Percentiles rank a stretch among this genome's conserved stretches.
These are phyloP conservation scores for Paracorniculantispora psalliotae DNA, from an alignment of 2,329 filamentous ascomycete species.

Conservation along the genomic window DNA sequence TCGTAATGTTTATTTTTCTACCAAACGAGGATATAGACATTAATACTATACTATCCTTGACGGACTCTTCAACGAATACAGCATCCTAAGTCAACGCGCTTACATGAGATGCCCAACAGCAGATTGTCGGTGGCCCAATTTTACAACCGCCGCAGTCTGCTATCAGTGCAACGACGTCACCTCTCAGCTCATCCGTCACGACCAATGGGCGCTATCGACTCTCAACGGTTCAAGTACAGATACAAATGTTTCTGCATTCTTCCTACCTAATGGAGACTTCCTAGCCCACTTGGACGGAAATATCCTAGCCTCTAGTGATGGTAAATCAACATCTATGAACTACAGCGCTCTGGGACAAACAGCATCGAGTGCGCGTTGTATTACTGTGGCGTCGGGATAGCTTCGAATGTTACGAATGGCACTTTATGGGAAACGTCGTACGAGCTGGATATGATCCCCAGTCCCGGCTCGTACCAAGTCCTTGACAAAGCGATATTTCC, in stretches of 20 bases:
- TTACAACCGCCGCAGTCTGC: constrained; percentile 20
- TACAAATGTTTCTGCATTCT: background rate
- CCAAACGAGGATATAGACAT: background rate
- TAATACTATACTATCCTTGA: constrained; percentile 14
- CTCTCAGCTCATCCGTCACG: constrained; percentile 11
- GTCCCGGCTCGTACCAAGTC: too few relatives aligned
- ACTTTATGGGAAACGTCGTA: too few relatives aligned
- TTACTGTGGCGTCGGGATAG: background rate
- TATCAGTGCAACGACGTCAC: constrained; percentile 19
- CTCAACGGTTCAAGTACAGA: background rate
- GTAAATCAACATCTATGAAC: too few relatives aligned
- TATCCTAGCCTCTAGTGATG: too few relatives aligned
- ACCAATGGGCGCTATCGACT: background rate
- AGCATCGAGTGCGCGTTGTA: background rate
- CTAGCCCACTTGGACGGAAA: constrained; percentile 5
- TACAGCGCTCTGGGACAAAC: too few relatives aligned
- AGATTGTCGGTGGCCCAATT: constrained; percentile 20
- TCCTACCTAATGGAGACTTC: background rate
- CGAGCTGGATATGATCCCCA: too few relatives aligned
- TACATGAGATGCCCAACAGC: constrained; percentile 14
- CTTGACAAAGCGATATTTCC: too few relatives aligned
- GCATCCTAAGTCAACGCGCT: background rate
- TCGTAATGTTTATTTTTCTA: background rate
- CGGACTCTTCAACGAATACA: constrained; percentile 13
- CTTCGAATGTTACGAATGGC: too few relatives aligned